Evolutionary conservation across 768 basidiomycete genomes (phyloP).

Genomic region (Amanita molliuscula): DNA sequence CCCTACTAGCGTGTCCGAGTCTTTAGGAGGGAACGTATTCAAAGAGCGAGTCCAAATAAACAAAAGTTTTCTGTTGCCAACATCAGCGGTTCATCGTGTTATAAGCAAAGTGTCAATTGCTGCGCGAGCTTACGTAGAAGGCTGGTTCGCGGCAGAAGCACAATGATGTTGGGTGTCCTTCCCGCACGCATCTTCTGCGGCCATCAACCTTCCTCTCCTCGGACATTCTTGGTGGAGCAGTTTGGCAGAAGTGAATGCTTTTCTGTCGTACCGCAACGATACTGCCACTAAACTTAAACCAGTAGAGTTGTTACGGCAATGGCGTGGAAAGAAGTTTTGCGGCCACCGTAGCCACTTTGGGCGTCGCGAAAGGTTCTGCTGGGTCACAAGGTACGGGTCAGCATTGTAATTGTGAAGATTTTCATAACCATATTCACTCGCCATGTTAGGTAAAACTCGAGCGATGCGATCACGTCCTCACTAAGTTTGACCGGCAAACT

Average conservation of each 20-base stretch:
- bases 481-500: background rate
- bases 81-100: background rate
- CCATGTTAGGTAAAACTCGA: background rate
- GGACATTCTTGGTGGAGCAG: background rate
- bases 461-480: background rate
- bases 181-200: background rate
- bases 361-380: background rate
- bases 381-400: background rate
- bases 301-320: background rate
- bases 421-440: background rate
- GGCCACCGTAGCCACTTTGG: background rate
- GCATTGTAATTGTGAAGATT: background rate
- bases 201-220: background rate
- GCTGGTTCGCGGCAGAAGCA: slow-evolving; percentile 3
- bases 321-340: background rate
- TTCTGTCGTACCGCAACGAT: background rate
- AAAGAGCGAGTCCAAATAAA: background rate
- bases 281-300: background rate
- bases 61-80: background rate
- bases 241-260: background rate
- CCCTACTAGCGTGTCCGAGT: background rate
- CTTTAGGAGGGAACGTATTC: background rate
- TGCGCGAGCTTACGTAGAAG: background rate
- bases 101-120: background rate
- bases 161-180: background rate